Conservation (phyloP, 2,329 filamentous ascomycete species). For the Cytospora schulzeri region DNA sequence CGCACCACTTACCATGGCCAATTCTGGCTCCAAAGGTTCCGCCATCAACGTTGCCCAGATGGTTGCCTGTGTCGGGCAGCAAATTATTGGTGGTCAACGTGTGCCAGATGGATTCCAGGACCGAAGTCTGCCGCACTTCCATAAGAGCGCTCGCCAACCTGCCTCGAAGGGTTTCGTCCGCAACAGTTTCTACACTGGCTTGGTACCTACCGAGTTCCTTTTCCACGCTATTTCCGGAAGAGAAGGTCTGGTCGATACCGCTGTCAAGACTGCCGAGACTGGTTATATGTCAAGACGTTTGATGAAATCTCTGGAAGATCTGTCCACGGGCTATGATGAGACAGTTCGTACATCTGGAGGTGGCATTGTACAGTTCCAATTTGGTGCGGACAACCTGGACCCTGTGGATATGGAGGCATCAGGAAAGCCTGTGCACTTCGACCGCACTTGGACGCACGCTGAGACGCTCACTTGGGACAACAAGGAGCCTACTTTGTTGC, state of each 20-base stretch:
- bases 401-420: slow-evolving; percentile 97
- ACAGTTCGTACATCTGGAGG: slow-evolving; percentile 91
- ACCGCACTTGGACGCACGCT: slow-evolving; percentile 83
- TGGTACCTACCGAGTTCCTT: slow-evolving; percentile 89
- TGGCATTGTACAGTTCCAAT: slow-evolving; percentile 93
- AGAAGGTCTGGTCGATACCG: slow-evolving; percentile 98
- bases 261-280: slow-evolving; percentile 97
- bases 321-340: slow-evolving; percentile 90
- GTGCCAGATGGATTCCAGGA: slow-evolving; percentile 97
- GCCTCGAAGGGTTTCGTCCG: slow-evolving; percentile 94
- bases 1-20: slow-evolving; percentile 93
- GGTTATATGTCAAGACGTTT: slow-evolving; percentile 98
- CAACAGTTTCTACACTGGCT: slow-evolving; percentile 94
- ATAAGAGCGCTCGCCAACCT: slow-evolving; percentile 89
- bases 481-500: slow-evolving; percentile 70
- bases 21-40: slow-evolving; percentile 94
- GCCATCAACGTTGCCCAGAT: slow-evolving; percentile 99
- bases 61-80: slow-evolving; percentile 95
- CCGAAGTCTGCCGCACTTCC: slow-evolving; percentile 90
- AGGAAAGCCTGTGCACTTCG: slow-evolving; percentile 89
- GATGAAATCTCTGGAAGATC: slow-evolving; percentile 97
- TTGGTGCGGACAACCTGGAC: slow-evolving; percentile 92
- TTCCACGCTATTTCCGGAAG: slow-evolving; percentile 98
- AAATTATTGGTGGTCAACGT: slow-evolving; percentile 93
- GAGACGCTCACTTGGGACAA: slow-evolving; percentile 80